A percentile compares a stretch with the other conserved stretches of the same genome.
These are phyloP conservation scores for Phanerochaete sordida DNA, from an alignment of 768 basidiomycete genomes.

Conservation along the genomic window DNA sequence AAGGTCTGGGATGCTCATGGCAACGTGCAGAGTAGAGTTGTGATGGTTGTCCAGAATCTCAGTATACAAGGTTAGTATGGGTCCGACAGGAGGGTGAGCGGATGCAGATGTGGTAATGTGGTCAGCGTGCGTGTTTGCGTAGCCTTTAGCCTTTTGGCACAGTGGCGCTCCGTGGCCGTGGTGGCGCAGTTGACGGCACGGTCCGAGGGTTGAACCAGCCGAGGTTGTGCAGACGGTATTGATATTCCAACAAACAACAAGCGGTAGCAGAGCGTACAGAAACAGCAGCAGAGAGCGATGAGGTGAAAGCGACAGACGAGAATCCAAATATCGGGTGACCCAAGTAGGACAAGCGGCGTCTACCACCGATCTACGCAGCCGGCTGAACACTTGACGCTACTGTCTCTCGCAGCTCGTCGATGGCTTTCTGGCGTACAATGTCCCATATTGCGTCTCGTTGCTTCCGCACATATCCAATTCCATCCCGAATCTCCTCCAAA, in stretches of 20 bases:
- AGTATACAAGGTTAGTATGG: background rate
- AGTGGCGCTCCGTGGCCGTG: background rate
- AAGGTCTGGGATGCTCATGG: constrained; percentile 46
- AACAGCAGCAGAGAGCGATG: background rate
- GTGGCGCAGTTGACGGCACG: background rate
- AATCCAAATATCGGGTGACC: background rate
- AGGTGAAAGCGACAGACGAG: background rate
- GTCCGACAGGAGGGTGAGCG: background rate
- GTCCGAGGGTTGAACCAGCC: background rate
- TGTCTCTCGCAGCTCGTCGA: constrained; percentile 70
- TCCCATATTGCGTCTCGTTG: constrained; percentile 60
- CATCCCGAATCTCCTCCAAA: constrained; percentile 79
- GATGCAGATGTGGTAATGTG: background rate
- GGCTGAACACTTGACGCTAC: constrained; percentile 30
- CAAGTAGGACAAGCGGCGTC: background rate
- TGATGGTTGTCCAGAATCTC: background rate
- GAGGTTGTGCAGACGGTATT: background rate
- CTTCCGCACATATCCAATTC: constrained; percentile 58
- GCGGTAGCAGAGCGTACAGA: background rate
- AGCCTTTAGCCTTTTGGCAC: background rate
- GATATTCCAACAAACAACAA: background rate
- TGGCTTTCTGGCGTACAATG: constrained; percentile 66
- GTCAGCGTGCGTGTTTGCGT: background rate
- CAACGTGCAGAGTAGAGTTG: constrained; percentile 9
- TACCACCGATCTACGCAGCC: background rate